phyloP scores from a whole-genome alignment of 768 basidiomycete genomes.

The Xerocomellus chrysenteron region DNA sequence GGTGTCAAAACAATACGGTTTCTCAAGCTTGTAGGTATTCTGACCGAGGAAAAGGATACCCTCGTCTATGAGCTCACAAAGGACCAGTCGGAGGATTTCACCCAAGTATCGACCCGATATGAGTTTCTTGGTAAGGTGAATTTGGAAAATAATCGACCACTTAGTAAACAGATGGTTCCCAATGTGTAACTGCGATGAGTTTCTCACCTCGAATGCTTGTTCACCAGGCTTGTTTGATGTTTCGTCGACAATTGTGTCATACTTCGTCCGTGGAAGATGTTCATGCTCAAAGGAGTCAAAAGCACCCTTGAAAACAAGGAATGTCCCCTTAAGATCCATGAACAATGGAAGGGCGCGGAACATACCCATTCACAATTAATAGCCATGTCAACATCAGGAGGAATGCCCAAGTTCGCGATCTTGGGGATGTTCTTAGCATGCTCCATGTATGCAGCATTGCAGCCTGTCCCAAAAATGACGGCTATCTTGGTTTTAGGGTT shows the following conservation, averaged over 20 bases:
- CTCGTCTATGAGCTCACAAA: constrained; percentile 94
- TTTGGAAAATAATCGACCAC: neutral
- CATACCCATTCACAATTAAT: constrained; percentile 98
- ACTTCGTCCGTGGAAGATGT: constrained; percentile 92
- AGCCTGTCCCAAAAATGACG: constrained; percentile 96
- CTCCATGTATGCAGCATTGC: constrained; percentile 99
- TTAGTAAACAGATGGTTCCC: neutral
- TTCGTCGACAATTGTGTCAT: constrained; percentile 90
- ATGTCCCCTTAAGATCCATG: neutral
- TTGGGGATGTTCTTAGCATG: constrained; percentile 82
- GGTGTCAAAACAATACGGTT: constrained; percentile 89
- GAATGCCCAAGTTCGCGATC: constrained; percentile 71
- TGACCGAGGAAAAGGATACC: constrained; percentile 98
- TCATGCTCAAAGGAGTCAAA: constrained; percentile 97
- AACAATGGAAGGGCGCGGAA: neutral
- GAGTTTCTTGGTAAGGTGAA: constrained; percentile 61
- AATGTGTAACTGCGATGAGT: neutral
- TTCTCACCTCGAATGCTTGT: constrained; percentile 82
- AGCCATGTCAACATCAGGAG: constrained; percentile 69
- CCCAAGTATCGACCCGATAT: constrained; percentile 96
- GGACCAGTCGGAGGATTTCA: constrained; percentile 92
- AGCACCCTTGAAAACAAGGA: constrained; percentile 61
- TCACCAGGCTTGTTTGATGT: constrained; percentile 95
- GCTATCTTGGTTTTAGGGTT: constrained; percentile 90
- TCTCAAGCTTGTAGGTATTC: constrained; percentile 98